These are phyloP conservation scores for Hypomyces perniciosus DNA, from an alignment of 2,329 filamentous ascomycete species.

Conservation along the genomic window DNA sequence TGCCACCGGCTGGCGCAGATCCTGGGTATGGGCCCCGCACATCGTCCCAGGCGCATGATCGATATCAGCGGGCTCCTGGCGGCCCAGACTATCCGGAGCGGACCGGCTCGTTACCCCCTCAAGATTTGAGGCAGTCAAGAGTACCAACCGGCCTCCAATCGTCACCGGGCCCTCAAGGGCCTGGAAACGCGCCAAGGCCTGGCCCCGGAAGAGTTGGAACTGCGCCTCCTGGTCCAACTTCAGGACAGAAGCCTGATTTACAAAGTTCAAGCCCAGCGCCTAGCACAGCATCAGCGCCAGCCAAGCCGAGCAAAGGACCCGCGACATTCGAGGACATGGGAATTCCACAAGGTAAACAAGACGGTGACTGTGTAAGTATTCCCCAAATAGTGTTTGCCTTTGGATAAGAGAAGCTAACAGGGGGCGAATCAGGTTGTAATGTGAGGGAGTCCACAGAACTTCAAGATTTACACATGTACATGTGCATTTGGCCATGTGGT, in stretches of 20 bases:
- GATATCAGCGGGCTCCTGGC: slow-evolving; percentile 27
- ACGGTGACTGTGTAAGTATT: slow-evolving; percentile 80
- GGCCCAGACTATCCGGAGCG: slow-evolving; percentile 25
- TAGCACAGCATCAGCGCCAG: slow-evolving; percentile 25
- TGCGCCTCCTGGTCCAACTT: slow-evolving; percentile 29
- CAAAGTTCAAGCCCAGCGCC: slow-evolving; percentile 22
- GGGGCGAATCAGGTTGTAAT: slow-evolving; percentile 20
- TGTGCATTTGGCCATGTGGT: not conserved
- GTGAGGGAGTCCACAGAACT: slow-evolving; percentile 10
- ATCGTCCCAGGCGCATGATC: slow-evolving; percentile 22
- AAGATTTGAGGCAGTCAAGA: slow-evolving; percentile 18
- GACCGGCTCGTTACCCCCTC: slow-evolving; percentile 26
- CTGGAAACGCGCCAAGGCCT: slow-evolving; percentile 18
- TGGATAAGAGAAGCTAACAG: not conserved
- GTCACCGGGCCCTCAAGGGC: slow-evolving; percentile 3
- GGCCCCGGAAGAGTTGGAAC: slow-evolving; percentile 30
- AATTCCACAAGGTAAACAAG: slow-evolving; percentile 73
- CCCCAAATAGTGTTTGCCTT: not conserved
- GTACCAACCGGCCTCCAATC: slow-evolving; percentile 15
- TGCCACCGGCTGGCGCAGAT: slow-evolving; percentile 19
- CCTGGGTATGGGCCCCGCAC: slow-evolving; percentile 35
- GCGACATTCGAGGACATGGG: slow-evolving; percentile 99
- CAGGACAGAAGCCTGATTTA: slow-evolving; percentile 8
- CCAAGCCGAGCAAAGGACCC: slow-evolving; percentile 62
- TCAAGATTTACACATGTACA: not conserved